A percentile compares a stretch with the other conserved stretches of the same genome.
Evolutionary conservation across 805 yeast species (phyloP).

Genomic region (Starmera dryadoides): DNA sequence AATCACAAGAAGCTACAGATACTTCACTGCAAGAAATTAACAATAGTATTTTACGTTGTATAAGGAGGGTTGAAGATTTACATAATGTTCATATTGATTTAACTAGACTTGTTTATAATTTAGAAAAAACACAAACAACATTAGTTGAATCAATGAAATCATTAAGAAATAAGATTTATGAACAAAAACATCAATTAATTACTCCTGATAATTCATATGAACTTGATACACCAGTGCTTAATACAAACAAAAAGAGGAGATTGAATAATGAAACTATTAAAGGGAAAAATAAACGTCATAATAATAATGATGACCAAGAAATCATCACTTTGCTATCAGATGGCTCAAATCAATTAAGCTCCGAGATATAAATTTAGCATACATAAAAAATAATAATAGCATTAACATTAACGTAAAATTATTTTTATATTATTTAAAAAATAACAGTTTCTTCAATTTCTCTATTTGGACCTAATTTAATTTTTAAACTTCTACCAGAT

Average conservation of each 20-base stretch:
- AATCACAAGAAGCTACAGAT: neutral
- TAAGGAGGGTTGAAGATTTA: neutral
- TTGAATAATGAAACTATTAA: too few species aligned
- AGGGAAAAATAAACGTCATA: too few species aligned
- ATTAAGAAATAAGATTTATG: neutral
- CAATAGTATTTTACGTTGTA: neutral
- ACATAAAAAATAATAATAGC: neutral
- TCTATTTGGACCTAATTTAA: conserved; percentile 12
- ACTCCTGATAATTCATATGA: neutral
- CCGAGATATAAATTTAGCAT: neutral
- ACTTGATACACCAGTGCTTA: neutral
- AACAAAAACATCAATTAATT: neutral
- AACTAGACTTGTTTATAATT: neutral
- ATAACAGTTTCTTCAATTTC: conserved; percentile 2
- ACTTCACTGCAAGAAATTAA: neutral
- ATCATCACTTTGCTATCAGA: conserved; percentile 4
- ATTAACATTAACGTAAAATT: too few species aligned
- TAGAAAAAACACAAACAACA: neutral
- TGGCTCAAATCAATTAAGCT: neutral
- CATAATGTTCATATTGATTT: neutral
- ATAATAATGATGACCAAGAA: neutral
- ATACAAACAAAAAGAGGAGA: too few species aligned
- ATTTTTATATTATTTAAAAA: neutral
- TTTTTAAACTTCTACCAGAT: conserved; percentile 9
- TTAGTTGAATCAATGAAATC: neutral